Evolutionary conservation across 2,329 filamentous ascomycete genomes (phyloP).

Genomic region (Chalaropsis thielavioides): DNA sequence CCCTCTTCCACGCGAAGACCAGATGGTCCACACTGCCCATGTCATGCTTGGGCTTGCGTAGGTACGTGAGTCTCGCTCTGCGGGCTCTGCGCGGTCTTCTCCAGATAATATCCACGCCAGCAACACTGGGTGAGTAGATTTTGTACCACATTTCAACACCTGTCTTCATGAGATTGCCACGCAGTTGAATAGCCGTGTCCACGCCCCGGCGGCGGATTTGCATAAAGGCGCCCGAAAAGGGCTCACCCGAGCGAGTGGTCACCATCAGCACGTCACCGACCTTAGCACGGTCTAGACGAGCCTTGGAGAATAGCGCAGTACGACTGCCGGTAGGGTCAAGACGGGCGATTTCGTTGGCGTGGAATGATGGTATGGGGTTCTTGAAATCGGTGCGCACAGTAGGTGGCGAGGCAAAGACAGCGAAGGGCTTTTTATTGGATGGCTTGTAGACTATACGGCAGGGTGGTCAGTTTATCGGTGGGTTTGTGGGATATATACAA

Average conservation of each 20-base stretch:
- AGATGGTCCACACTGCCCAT: constrained; percentile 72
- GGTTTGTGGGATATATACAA: neutral
- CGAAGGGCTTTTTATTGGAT: constrained; percentile 20
- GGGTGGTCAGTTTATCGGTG: neutral
- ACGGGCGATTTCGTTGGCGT: constrained; percentile 50
- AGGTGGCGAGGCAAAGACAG: constrained; percentile 18
- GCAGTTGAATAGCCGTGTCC: constrained; percentile 74
- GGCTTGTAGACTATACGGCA: constrained; percentile 15
- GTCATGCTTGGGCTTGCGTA: constrained; percentile 79
- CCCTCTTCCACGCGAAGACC: constrained; percentile 42
- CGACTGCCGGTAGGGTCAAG: constrained; percentile 80
- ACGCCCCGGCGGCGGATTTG: constrained; percentile 76
- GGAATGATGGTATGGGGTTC: constrained; percentile 54
- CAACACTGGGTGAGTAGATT: constrained; percentile 77
- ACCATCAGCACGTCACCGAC: constrained; percentile 87
- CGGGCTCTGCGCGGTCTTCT: constrained; percentile 69
- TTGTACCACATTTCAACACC: constrained; percentile 98
- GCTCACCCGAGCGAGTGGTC: constrained; percentile 64
- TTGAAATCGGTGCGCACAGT: constrained; percentile 26
- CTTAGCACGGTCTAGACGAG: constrained; percentile 64
- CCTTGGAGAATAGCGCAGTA: constrained; percentile 62
- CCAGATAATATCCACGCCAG: constrained; percentile 88
- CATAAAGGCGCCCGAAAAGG: constrained; percentile 78
- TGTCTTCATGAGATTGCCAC: constrained; percentile 72
- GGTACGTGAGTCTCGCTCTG: constrained; percentile 76